These are phyloP conservation scores for Phaeoacremonium minimum DNA, from an alignment of 2,329 filamentous ascomycete species.

Conservation along the genomic window DNA sequence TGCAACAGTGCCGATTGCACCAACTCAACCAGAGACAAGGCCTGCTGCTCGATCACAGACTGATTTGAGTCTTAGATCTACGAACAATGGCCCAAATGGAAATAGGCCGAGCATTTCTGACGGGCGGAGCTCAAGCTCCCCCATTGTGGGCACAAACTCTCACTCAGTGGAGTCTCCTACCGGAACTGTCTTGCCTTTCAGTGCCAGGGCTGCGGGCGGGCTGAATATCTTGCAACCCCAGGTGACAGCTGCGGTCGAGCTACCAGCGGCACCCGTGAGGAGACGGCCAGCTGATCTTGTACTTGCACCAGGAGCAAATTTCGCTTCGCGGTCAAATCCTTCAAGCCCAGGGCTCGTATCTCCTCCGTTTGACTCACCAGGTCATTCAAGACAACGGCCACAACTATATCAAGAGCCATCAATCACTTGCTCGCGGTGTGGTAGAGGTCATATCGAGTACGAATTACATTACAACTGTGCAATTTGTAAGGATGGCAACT, in stretches of 20 bases:
- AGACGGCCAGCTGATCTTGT: slow-evolving; percentile 18
- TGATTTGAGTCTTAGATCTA: slow-evolving; percentile 49
- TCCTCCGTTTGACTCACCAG: slow-evolving; percentile 15
- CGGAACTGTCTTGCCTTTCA: slow-evolving; percentile 27
- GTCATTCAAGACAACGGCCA: slow-evolving; percentile 36
- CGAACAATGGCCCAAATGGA: slow-evolving; percentile 28
- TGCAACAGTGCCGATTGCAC: slow-evolving; percentile 42
- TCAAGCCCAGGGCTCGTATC: slow-evolving; percentile 3
- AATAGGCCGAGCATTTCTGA: slow-evolving; percentile 36
- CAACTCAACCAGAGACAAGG: slow-evolving; percentile 35
- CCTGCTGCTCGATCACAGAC: slow-evolving; percentile 60
- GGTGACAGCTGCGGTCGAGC: slow-evolving; percentile 1
- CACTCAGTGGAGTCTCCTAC: slow-evolving; percentile 15
- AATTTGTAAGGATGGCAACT: slow-evolving; percentile 65
- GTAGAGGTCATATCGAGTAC: slow-evolving; percentile 71
- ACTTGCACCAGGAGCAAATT: slow-evolving; percentile 14
- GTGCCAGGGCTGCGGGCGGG: slow-evolving; percentile 19
- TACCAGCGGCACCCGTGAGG: neutral
- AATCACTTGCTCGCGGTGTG: slow-evolving; percentile 69
- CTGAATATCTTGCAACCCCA: slow-evolving; percentile 11
- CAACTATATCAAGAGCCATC: slow-evolving; percentile 65
- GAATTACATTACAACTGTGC: slow-evolving; percentile 81
- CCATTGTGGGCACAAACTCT: slow-evolving; percentile 16
- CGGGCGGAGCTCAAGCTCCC: slow-evolving; percentile 32
- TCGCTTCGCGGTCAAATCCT: slow-evolving; percentile 17